A percentile compares a stretch with the other conserved stretches of the same genome.
Conservation (phyloP, 129 eudicot genomes). For the Scalesia atractyloides region DNA sequence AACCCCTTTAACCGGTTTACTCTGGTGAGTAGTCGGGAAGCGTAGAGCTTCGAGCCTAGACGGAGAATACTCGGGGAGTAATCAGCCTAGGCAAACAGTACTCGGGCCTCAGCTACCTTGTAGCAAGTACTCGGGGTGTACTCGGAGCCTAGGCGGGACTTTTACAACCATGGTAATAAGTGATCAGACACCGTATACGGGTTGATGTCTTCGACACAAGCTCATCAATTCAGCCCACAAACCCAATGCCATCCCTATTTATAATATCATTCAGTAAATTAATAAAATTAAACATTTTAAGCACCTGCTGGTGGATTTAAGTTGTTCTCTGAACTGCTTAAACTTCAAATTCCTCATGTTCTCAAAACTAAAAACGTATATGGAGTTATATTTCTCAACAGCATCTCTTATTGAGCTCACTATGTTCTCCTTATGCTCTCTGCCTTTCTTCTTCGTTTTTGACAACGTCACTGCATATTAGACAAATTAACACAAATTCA, state of each 20-base stretch:
- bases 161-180: too few relatives aligned
- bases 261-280: background rate
- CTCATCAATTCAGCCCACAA: background rate
- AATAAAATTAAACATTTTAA: background rate
- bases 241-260: background rate
- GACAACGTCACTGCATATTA: conserved; percentile 75
- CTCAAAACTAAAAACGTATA: conserved; percentile 75
- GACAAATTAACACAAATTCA: background rate
- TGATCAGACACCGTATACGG: too few relatives aligned
- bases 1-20: background rate
- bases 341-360: conserved; percentile 98
- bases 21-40: too few relatives aligned
- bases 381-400: conserved; percentile 64
- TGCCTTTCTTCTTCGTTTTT: conserved; percentile 98
- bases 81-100: too few relatives aligned
- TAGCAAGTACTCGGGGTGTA: too few relatives aligned
- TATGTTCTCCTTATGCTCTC: conserved; percentile 81
- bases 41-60: too few relatives aligned
- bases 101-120: too few relatives aligned
- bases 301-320: conserved; percentile 80
- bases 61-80: too few relatives aligned
- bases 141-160: too few relatives aligned
- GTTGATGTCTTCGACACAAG: background rate
- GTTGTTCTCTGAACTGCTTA: conserved; percentile 85
- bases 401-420: conserved; percentile 78